Base-by-base conservation (phyloP, 208 protist genomes). In the Acanthamoeba triangularis region DNA sequence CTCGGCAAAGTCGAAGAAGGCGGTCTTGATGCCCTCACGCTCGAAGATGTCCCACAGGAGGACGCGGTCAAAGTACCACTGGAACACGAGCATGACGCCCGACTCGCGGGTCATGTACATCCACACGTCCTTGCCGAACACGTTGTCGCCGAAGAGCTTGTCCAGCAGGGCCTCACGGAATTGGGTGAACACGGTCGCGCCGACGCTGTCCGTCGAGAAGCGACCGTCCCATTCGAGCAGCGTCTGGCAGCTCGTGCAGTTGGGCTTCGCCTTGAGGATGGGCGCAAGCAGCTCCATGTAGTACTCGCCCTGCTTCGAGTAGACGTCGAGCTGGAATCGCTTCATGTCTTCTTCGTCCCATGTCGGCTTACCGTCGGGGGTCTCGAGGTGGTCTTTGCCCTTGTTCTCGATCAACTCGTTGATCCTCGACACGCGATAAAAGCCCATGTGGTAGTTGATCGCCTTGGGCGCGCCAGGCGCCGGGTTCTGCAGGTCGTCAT, bases 41-140 rank as follows among this genome's bases (percentile, higher is more conserved):
- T 90, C 52, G 33, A 67, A 90, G 37, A 90, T 90, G 82, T 90
- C 82, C 47, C 56, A 65, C 82, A 93, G 88, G 41, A 93, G 41
- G 41, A 93, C 47, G 28, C 88, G 56, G 41, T 93, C 88, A 76
- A 93, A 93, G 63, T 93, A 93, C 65, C 63, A 93, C 33, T 93
- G 88, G 63, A 80, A 93, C 3, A 78, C 88, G 35, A 78, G 63
- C 41, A 93, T 30, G 35, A 76, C n/a, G 1, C 52, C 52, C 13
- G 88, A 44, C 35, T 93, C 61, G 63, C 47, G 41, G 7, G 88
- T 49, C 44, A 93, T 7, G 65, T 78, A 6, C 28, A 25, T 23
- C 88, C 56, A 93, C 16, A 37, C 61, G 41, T 74, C 65, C 63
- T 30, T n/a, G 52, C 61, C 88, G n/a, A 93, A 93, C 11, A 54